A percentile compares a stretch with the other conserved stretches of the same genome.
Conservation (phyloP, 1,139 yeast species). For the Yamadazyma jaroonii region DNA sequence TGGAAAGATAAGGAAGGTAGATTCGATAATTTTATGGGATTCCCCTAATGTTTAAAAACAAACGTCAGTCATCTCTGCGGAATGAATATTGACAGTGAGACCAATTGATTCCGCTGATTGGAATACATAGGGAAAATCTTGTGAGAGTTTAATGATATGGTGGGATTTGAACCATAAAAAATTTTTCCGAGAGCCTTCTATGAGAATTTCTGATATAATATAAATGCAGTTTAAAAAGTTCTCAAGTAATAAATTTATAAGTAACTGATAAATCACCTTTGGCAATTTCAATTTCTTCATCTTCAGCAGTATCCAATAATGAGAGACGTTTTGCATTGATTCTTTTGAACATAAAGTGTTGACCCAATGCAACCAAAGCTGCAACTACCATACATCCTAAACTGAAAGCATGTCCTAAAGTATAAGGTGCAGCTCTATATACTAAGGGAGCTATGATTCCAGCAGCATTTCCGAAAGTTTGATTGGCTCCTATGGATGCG, state of each 20-base stretch:
- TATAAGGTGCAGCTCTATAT: constrained; percentile 32
- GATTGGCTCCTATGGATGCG: constrained; percentile 41
- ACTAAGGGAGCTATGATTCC: constrained; percentile 49
- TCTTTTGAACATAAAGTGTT: constrained; percentile 1
- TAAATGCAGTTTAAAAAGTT: no score
- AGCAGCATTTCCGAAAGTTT: constrained; percentile 42
- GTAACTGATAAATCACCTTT: constrained; percentile 3
- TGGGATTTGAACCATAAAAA: no score
- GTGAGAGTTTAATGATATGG: no score
- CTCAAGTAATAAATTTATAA: not conserved
- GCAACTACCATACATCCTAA: constrained; percentile 27
- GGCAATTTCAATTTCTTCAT: constrained; percentile 3
- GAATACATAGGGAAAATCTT: no score
- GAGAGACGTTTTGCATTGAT: not conserved
- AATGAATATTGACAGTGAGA: no score
- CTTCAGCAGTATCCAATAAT: constrained; percentile 1
- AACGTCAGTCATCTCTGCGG: no score
- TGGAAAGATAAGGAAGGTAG: no score
- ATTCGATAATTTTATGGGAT: no score
- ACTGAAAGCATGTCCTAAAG: constrained; percentile 34
- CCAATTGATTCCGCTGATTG: no score
- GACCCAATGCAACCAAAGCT: not conserved
- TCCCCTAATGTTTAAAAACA: no score
- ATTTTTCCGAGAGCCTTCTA: no score
- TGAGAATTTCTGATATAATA: no score